Evolutionary conservation across 805 yeast genomes (phyloP), one percentile per base, ranked within the genome.

Genomic region (Myxozyma sirexii): DNA sequence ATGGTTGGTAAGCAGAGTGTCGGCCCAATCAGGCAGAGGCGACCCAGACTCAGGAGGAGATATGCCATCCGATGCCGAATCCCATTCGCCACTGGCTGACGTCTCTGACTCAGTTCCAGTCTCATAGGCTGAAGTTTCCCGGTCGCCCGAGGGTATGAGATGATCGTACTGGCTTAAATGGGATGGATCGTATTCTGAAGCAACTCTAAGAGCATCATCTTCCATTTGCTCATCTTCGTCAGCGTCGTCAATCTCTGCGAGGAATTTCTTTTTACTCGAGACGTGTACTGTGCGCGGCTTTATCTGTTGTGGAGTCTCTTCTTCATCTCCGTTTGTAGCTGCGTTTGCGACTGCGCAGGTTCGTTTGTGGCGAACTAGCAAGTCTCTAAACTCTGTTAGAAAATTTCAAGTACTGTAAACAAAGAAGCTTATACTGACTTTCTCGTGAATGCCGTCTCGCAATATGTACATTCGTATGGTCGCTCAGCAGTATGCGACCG

Each of bases 401-500:
- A 13, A 26, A 29, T 29, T 29, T 29, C 38, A 10, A 27, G 2
- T 4, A 23, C n/a, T 1, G n/a, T 19, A n/a, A n/a, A n/a, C n/a
- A n/a, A n/a, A n/a, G n/a, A n/a, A n/a, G n/a, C n/a, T n/a, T n/a
- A n/a, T n/a, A 27, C 60, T 43, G 13, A 56, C 61, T 57, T 57
- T 26, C 61, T 19, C 6, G 61, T 55, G 50, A 88, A 88, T 0
- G 92, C 88, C 71, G 88, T 88, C 3, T 90, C 90, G 74, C 96
- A 88, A 2, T 82, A 79, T 13, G 80, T 76, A 73, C 96, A 88
- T 6, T 83, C 78, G 69, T 83, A 88, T 4, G 94, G 96, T 54
- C 91, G 75, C 69, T 88, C 96, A 70, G 87, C 87, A 0, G 96
- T 88, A 71, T 89, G 96, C 0, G 94, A 88, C 59, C 93, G 73